phyloP scores from a whole-genome alignment of 2,329 filamentous ascomycete genomes.

The Rhinocladiella mackenziei region DNA sequence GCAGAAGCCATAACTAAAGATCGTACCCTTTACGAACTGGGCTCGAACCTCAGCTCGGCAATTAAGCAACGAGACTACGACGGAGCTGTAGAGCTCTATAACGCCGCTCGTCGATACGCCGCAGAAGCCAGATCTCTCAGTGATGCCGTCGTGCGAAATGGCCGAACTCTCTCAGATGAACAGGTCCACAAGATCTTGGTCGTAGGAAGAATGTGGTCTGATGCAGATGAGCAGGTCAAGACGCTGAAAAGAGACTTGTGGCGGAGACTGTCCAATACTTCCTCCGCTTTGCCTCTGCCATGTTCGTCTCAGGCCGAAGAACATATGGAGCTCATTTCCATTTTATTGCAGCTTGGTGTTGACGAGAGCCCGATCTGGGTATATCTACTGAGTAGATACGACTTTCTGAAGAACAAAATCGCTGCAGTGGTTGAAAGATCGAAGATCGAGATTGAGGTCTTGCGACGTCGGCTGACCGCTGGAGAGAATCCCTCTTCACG shows the following conservation, averaged over 20 bases:
- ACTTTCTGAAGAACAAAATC: constrained; percentile 84
- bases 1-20: constrained; percentile 72
- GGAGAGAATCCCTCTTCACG: constrained; percentile 67
- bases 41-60: constrained; percentile 70
- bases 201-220: constrained; percentile 90
- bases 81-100: constrained; percentile 78
- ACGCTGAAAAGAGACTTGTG: constrained; percentile 85
- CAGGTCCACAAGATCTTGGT: constrained; percentile 84
- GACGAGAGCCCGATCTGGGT: constrained; percentile 96
- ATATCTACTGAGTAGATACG: constrained; percentile 86
- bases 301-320: constrained; percentile 62
- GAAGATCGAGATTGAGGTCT: constrained; percentile 85
- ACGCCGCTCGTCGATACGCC: constrained; percentile 73
- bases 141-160: constrained; percentile 49
- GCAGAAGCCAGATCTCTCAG: constrained; percentile 71
- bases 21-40: constrained; percentile 76
- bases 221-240: constrained; percentile 83
- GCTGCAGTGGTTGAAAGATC: constrained; percentile 75
- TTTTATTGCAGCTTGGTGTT: constrained; percentile 88
- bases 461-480: constrained; percentile 74
- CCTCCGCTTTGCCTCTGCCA: constrained; percentile 53
- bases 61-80: constrained; percentile 93
- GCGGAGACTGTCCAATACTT: constrained; percentile 69
- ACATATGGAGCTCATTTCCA: constrained; percentile 83
- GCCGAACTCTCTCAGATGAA: constrained; percentile 63